These are phyloP conservation scores for Amniculicola lignicola DNA, from an alignment of 495 filamentous ascomycete genomes.

Conservation along the genomic window DNA sequence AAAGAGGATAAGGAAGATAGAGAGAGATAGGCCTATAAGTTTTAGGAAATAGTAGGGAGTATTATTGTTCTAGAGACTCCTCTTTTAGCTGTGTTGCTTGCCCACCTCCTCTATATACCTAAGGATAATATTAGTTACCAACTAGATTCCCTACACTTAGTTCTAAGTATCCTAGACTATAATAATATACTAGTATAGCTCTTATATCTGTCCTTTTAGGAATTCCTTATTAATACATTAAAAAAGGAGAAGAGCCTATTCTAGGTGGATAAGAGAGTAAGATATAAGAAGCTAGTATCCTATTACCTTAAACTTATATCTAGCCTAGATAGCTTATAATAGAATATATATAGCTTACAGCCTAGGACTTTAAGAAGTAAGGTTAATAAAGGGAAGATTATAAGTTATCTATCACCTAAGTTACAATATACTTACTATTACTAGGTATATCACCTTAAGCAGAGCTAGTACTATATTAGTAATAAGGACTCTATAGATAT, in stretches of 20 bases:
- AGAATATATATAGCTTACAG: constrained; percentile 41
- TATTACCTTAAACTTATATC: constrained; percentile 40
- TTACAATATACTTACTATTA: constrained; percentile 47
- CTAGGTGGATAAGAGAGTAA: constrained; percentile 42
- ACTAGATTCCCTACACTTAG: too few species aligned
- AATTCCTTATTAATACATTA: constrained; percentile 48
- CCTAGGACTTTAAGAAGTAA: constrained; percentile 30
- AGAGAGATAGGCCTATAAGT: too few species aligned
- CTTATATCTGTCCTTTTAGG: constrained; percentile 50
- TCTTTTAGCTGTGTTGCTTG: too few species aligned
- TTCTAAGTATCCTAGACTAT: constrained; percentile 40
- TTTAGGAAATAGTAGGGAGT: too few species aligned
- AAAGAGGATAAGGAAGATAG: too few species aligned
- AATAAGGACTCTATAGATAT: constrained; percentile 31
- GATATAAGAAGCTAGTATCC: constrained; percentile 38
- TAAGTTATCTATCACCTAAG: constrained; percentile 42
- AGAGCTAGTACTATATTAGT: constrained; percentile 30
- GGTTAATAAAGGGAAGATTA: constrained; percentile 45
- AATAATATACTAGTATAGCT: constrained; percentile 35
- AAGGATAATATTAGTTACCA: too few species aligned
- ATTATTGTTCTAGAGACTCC: too few species aligned
- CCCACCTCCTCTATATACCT: too few species aligned
- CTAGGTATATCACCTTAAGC: constrained; percentile 44
- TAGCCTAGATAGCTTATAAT: constrained; percentile 20
- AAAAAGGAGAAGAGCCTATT: constrained; percentile 36